Evolutionary conservation across 345 rosid genomes (phyloP).

Genomic region (Boechera stricta): DNA sequence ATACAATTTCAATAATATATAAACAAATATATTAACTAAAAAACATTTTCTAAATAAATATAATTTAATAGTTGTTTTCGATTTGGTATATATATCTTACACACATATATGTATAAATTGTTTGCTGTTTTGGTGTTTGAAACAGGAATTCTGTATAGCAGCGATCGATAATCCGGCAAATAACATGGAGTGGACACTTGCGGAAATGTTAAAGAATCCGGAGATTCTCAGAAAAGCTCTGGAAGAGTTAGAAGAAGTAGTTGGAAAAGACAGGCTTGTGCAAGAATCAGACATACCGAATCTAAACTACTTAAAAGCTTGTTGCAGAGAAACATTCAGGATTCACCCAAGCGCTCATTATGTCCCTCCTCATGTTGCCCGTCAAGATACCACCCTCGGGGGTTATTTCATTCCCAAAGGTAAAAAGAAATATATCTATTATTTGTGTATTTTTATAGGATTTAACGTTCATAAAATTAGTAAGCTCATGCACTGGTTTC

Average conservation of each 20-base stretch:
- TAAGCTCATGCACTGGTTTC: neutral
- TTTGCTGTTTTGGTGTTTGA: neutral
- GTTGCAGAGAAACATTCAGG: conserved; percentile 55
- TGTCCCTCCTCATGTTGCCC: conserved; percentile 46
- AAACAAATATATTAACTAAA: too few relatives aligned
- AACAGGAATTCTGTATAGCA: conserved; percentile 52
- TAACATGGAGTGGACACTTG: conserved; percentile 57
- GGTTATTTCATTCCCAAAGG: conserved; percentile 61
- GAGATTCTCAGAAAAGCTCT: conserved; percentile 41
- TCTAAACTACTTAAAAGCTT: conserved; percentile 55
- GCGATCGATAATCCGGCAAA: conserved; percentile 54
- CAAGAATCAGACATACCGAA: conserved; percentile 56
- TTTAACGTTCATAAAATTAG: neutral
- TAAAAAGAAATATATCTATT: neutral
- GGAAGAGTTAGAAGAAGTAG: conserved; percentile 53
- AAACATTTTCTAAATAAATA: too few relatives aligned
- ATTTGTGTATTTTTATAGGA: neutral
- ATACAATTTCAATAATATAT: too few relatives aligned
- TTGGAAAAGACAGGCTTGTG: conserved; percentile 56
- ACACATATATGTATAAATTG: neutral
- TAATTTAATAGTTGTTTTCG: neutral
- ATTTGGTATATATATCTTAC: too few relatives aligned
- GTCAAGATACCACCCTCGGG: conserved; percentile 42
- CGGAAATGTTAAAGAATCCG: conserved; percentile 48
- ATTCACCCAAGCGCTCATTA: conserved; percentile 53